Evolutionary conservation across 2,329 filamentous ascomycete species (phyloP), one percentile per base, ranked within the genome.

Genomic region (Ophiosphaerella narmari): DNA sequence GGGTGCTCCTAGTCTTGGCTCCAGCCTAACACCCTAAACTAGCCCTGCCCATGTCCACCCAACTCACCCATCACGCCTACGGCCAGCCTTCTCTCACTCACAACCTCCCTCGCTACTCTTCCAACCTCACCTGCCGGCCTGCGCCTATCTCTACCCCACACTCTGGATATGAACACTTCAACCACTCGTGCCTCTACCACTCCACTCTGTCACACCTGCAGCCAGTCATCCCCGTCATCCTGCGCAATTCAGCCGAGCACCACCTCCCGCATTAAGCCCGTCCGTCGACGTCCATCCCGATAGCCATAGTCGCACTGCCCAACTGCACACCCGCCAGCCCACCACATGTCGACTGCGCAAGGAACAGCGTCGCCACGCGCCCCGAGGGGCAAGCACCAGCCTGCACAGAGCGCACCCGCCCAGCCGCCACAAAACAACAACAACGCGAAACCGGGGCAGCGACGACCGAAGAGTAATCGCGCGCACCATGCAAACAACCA

Each of bases 91-190:
- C 50, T 47, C 39, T 45, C 39, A 39, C 40, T 43, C 36, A 36
- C 45, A 23, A 50, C 43, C 59, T 54, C 55, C 44, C 53, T 43
- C 46, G 48, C 43, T 46, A 46, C 46, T 33, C 42, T 44, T 52
- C 40, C 50, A 46, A 54, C 31, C 43, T 51, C 45, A 55, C 55
- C 46, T 48, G 33, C 53, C 55, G 50, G 57, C 62, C 53, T 55
- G 54, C 52, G 54, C 59, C 58, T 54, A 59, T 60, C 59, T 56
- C 50, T 62, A 62, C 52, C 43, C 56, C 42, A 47, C 57, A 36
- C 52, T 52, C 64, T 69, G 67, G 69, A 70, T 52, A 72, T 72
- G 69, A 66, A 60, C 61, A 55, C 63, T 66, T 54, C 65, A 67
- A 63, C 50, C 58, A 50, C 57, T 46, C 54, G 43, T 58, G 41